These are phyloP conservation scores for Melanogaster broomeanus DNA, from an alignment of 768 basidiomycete genomes.

Conservation along the genomic window DNA sequence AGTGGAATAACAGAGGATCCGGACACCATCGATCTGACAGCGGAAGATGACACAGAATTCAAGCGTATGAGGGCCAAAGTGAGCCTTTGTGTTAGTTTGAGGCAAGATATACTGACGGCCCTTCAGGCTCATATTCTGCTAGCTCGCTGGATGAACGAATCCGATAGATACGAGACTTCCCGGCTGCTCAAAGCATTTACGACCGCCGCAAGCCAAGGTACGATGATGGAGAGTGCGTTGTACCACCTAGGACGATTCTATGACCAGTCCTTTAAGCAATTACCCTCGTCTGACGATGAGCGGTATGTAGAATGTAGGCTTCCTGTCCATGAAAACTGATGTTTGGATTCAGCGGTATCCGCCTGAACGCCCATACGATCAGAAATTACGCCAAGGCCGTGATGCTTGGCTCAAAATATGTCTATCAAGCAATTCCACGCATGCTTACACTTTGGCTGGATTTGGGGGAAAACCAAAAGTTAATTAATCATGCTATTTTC, in stretches of 20 bases:
- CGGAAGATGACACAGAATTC: slow-evolving; percentile 47
- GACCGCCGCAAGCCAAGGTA: slow-evolving; percentile 48
- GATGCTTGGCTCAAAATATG: slow-evolving; percentile 85
- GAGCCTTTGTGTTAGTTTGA: slow-evolving; percentile 5
- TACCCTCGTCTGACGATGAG: slow-evolving; percentile 53
- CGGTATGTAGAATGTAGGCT: slow-evolving; percentile 39
- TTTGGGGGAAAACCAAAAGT: slow-evolving; percentile 58
- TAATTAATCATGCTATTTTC: slow-evolving; percentile 41
- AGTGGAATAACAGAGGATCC: slow-evolving; percentile 47
- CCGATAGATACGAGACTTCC: slow-evolving; percentile 73
- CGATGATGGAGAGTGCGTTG: slow-evolving; percentile 77
- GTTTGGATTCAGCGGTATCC: slow-evolving; percentile 46
- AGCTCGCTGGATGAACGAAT: slow-evolving; percentile 92
- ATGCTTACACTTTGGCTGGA: slow-evolving; percentile 95
- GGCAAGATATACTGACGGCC: neutral
- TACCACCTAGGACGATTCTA: slow-evolving; percentile 90
- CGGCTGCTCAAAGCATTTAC: slow-evolving; percentile 62
- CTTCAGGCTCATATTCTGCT: slow-evolving; percentile 73
- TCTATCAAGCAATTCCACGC: slow-evolving; percentile 94
- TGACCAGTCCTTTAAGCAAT: slow-evolving; percentile 68
- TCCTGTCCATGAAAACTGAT: neutral
- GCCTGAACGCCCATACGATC: slow-evolving; percentile 68
- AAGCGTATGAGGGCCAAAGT: slow-evolving; percentile 74
- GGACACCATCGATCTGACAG: slow-evolving; percentile 57
- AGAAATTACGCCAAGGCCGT: slow-evolving; percentile 71